Base-by-base conservation (phyloP, 2,329 filamentous ascomycete species). In the Tricladium varicosporioides region DNA sequence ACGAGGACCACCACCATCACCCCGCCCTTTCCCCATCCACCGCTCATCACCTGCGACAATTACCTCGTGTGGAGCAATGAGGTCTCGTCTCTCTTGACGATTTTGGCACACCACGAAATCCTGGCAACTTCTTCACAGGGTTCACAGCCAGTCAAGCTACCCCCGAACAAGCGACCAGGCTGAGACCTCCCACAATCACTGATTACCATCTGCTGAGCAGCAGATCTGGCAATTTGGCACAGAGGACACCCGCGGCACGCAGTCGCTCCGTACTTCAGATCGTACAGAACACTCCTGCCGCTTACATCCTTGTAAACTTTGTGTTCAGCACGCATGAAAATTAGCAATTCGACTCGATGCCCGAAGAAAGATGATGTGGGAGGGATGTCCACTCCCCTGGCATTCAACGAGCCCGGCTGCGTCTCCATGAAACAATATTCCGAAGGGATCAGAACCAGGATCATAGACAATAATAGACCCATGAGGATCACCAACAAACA, bases 351-450 rank as follows among this genome's bases (percentile, higher is more conserved):
- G 53, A 60, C 51, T 53, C 56, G 59, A 62, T 53, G 48, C 45
- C 55, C 51, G 50, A 57, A 42, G 49, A 27, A 54, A 51, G 50
- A 57, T 54, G 56, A 58, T 59, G 62, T 59, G 54, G 60, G 53
- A 57, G 58, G 57, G 51, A 33, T 27, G 51, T 32, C 50, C 10
- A 40, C 19, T 22, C 42, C 53, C 58, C 60, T 58, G 49, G 56
- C 49, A 54, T 48, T 48, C 56, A 59, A 19, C 60, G 49, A 57
- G 57, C 47, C 56, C 50, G 53, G 56, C 54, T 60, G 63, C 62
- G 61, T 65, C 59, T 65, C 60, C 61, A 61, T 69, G 67, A 69
- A 68, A 69, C 67, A 64, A 64, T 56, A 31, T 60, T 64, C 64
- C 65, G 62, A 66, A 54, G 36, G 58, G 62, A 65, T 64, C 59